Evolutionary conservation across 768 basidiomycete genomes (phyloP).

Genomic region (Cystofilobasidium ferigula): DNA sequence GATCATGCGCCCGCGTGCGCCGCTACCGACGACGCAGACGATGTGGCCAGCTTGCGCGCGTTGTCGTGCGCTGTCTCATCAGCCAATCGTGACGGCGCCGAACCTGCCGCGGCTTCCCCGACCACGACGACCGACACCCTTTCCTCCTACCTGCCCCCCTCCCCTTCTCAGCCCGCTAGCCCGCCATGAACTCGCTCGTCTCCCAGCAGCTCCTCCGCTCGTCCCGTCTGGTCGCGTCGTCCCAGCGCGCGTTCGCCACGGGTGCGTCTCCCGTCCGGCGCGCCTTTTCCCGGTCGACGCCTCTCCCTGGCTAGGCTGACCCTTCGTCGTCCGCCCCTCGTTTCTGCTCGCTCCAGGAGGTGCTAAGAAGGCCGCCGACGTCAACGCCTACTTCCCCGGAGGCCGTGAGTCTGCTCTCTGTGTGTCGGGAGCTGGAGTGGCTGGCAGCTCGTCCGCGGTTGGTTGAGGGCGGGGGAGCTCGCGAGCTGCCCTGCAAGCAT

Average conservation of each 20-base stretch:
- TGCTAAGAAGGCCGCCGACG: slow-evolving; percentile 10
- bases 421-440: not conserved
- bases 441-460: not conserved
- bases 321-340: not conserved
- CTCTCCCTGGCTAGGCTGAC: not conserved
- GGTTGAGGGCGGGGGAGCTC: not conserved
- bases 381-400: slow-evolving; percentile 37
- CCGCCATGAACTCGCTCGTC: slow-evolving; percentile 8
- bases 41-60: too few species aligned
- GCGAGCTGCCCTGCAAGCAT: too few species aligned
- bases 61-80: too few species aligned
- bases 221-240: not conserved
- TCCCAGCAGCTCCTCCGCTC: not conserved
- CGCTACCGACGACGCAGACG: too few species aligned
- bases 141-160: too few species aligned
- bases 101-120: too few species aligned
- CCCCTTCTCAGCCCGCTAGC: too few species aligned
- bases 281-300: not conserved
- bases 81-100: too few species aligned
- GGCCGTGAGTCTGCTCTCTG: slow-evolving; percentile 37
- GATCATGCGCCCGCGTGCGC: too few species aligned
- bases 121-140: too few species aligned
- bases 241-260: not conserved
- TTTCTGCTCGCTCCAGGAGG: not conserved
- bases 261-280: not conserved